Evolutionary conservation across 1,139 yeast genomes (phyloP).

Genomic region (Kazachstania sp.): DNA sequence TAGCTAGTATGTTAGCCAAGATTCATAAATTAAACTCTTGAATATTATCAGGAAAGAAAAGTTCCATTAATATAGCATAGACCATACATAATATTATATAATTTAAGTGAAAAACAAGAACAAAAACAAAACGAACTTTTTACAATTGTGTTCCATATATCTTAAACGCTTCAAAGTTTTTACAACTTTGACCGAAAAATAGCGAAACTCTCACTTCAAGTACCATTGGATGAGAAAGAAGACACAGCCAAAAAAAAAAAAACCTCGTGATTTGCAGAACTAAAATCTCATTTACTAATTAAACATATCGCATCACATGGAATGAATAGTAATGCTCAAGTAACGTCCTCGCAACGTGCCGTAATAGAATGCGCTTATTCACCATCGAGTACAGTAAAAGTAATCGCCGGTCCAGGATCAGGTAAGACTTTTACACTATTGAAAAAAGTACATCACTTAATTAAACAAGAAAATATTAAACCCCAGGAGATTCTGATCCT

Average conservation of each 20-base stretch:
- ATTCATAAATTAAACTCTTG: conserved; percentile 22
- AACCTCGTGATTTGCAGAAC: too few relatives aligned
- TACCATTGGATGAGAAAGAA: too few relatives aligned
- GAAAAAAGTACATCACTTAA: conserved; percentile 43
- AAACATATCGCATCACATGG: not conserved
- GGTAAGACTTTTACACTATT: conserved; percentile 65
- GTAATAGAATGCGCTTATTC: conserved; percentile 35
- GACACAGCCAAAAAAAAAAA: too few relatives aligned
- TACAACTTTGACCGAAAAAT: too few relatives aligned
- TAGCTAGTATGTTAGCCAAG: conserved; percentile 75
- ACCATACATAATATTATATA: too few relatives aligned
- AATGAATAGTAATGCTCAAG: conserved; percentile 1
- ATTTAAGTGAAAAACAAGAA: too few relatives aligned
- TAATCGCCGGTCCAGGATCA: conserved; percentile 67
- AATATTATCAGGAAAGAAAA: not conserved
- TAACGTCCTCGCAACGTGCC: conserved; percentile 34
- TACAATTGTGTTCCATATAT: not conserved
- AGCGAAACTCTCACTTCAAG: too few relatives aligned
- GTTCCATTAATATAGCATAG: too few relatives aligned
- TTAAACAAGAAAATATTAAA: conserved; percentile 33
- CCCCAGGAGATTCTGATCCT: conserved; percentile 55
- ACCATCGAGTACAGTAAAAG: conserved; percentile 37
- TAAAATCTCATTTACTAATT: not conserved
- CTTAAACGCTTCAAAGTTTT: too few relatives aligned
- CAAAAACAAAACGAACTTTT: too few relatives aligned